phyloP scores from a whole-genome alignment of 306 rosid species.

The Dicorynia guianensis region DNA sequence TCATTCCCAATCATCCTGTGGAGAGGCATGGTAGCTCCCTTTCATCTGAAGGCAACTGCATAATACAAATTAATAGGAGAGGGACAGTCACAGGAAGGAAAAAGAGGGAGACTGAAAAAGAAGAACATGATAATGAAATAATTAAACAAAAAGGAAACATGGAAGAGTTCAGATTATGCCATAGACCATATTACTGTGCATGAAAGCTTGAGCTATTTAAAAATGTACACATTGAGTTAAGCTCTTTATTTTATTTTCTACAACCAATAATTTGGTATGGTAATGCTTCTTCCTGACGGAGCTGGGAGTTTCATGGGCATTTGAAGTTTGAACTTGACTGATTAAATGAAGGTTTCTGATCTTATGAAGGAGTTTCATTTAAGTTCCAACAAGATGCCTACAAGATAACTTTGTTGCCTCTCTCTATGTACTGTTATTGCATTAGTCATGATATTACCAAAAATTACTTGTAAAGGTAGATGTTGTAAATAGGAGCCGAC shows the following conservation, averaged over 20 bases:
- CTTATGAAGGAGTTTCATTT: not conserved
- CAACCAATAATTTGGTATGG: not conserved
- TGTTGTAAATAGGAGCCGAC: not conserved
- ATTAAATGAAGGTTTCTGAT: not conserved
- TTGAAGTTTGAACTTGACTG: slow-evolving; percentile 14
- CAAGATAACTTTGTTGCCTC: not conserved
- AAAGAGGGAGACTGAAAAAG: slow-evolving; percentile 10
- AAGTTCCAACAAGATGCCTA: slow-evolving; percentile 8
- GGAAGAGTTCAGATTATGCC: slow-evolving; percentile 20
- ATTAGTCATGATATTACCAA: not conserved
- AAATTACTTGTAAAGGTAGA: slow-evolving; percentile 7
- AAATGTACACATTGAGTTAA: not conserved
- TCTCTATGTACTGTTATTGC: not conserved
- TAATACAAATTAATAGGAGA: not conserved
- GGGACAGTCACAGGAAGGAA: not conserved
- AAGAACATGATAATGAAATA: slow-evolving; percentile 12
- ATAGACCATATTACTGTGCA: not conserved
- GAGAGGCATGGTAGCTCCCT: slow-evolving; percentile 7
- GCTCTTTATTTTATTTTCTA: slow-evolving; percentile 5
- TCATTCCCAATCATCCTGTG: slow-evolving; percentile 14
- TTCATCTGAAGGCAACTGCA: slow-evolving; percentile 16
- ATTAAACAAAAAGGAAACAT: not conserved
- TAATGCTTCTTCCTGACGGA: not conserved
- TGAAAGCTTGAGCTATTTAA: not conserved
- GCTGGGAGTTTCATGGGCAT: not conserved